Evolutionary conservation across 257 asterid species (phyloP).

Genomic region (Solanum ossicruentum): DNA sequence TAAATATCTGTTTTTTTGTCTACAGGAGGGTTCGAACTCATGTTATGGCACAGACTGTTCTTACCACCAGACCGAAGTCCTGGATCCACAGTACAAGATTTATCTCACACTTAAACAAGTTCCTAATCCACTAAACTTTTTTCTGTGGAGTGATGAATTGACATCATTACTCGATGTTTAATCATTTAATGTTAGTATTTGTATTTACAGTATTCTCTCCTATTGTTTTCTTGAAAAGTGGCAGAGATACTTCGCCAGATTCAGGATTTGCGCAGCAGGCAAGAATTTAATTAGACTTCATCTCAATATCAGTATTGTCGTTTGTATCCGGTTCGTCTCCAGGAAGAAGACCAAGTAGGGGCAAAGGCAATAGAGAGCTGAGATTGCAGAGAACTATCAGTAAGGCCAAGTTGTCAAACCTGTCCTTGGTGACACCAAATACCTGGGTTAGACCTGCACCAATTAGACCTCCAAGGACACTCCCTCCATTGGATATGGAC

Average conservation of each 20-base stretch:
- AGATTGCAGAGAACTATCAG: slow-evolving; percentile 90
- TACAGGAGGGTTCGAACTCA: not conserved
- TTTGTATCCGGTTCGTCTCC: slow-evolving; percentile 31
- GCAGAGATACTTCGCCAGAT: not conserved
- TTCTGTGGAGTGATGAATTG: not conserved
- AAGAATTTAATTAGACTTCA: slow-evolving; percentile 53
- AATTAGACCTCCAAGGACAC: slow-evolving; percentile 83
- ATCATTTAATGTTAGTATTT: not conserved
- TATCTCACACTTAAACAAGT: not conserved
- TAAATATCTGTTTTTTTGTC: not conserved
- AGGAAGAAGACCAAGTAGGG: slow-evolving; percentile 85
- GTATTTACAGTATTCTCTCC: slow-evolving; percentile 10
- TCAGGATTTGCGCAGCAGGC: not conserved
- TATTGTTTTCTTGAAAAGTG: not conserved
- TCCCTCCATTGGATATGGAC: slow-evolving; percentile 88
- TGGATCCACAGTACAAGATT: not conserved
- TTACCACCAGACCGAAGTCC: not conserved
- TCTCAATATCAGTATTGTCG: slow-evolving; percentile 44
- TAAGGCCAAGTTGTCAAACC: slow-evolving; percentile 51
- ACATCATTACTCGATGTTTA: not conserved
- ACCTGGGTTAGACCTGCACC: slow-evolving; percentile 89
- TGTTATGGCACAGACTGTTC: not conserved
- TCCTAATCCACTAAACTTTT: not conserved
- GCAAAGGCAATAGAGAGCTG: slow-evolving; percentile 82
- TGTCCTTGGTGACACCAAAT: slow-evolving; percentile 80